A percentile compares a stretch with the other conserved stretches of the same genome.
phyloP scores from a whole-genome alignment of 106 monocot species.

The Allium fistulosum region DNA sequence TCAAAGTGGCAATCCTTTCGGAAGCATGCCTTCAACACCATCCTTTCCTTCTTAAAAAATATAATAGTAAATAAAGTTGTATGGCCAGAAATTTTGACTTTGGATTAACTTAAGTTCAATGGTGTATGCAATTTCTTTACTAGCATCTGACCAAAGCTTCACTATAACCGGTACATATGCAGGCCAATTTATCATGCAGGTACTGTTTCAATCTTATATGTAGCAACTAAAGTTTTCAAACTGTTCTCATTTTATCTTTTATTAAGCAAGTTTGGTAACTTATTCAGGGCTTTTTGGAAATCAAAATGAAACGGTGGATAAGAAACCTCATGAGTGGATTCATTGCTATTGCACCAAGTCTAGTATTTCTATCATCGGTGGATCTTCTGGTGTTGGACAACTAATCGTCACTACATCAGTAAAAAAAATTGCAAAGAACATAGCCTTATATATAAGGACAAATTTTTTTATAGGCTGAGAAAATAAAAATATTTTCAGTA shows the following conservation, averaged over 20 bases:
- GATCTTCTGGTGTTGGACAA: conserved; percentile 61
- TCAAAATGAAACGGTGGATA: conserved; percentile 73
- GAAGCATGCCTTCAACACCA: too few relatives aligned
- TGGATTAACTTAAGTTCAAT: too few relatives aligned
- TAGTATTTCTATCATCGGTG: conserved; percentile 69
- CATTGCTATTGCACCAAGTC: conserved; percentile 71
- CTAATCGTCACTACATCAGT: conserved; percentile 87
- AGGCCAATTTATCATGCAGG: conserved; percentile 89
- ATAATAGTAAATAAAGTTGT: too few relatives aligned
- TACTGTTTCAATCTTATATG: conserved; percentile 3
- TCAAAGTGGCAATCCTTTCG: too few relatives aligned
- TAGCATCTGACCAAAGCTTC: conserved; percentile 83
- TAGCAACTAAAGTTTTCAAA: too few relatives aligned
- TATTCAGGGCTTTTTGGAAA: conserved; percentile 64
- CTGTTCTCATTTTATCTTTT: too few relatives aligned
- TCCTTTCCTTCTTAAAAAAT: too few relatives aligned
- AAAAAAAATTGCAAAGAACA: neutral
- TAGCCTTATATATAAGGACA: too few relatives aligned
- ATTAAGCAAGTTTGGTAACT: neutral
- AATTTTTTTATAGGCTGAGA: too few relatives aligned
- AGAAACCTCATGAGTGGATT: conserved; percentile 60
- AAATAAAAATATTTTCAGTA: too few relatives aligned
- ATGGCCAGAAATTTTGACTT: too few relatives aligned
- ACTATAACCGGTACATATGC: conserved; percentile 88
- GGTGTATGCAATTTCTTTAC: conserved; percentile 59